Conservation (phyloP, 73 alveolate species). For the Paramecium primaurelia region DNA sequence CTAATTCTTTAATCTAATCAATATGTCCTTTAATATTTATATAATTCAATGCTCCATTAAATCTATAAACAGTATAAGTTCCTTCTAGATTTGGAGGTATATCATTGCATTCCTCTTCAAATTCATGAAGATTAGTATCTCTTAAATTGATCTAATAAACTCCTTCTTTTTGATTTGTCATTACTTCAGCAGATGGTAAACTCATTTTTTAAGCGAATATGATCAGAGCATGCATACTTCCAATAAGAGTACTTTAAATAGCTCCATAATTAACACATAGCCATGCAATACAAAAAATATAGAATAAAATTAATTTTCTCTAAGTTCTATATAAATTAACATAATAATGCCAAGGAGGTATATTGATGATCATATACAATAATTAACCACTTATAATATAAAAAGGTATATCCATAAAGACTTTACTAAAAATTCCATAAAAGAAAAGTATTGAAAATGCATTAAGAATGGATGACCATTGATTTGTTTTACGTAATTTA, state of each 20-base stretch:
- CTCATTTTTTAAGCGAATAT: constrained; percentile 2
- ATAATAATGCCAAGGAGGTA: constrained; percentile 31
- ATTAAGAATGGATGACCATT: constrained; percentile 41
- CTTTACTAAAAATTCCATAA: constrained; percentile 13
- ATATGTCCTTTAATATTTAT: constrained; percentile 41
- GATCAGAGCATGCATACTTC: constrained; percentile 26
- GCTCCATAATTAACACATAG: constrained; percentile 41
- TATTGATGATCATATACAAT: constrained; percentile 14
- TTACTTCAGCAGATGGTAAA: constrained; percentile 8
- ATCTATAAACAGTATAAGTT: background rate
- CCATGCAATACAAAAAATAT: background rate
- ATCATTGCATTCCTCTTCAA: background rate
- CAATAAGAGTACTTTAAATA: constrained; percentile 4
- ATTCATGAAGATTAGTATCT: background rate
- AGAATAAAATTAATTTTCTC: background rate
- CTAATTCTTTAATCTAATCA: background rate
- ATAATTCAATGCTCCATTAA: constrained; percentile 41
- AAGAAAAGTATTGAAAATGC: background rate
- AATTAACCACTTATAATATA: constrained; percentile 11
- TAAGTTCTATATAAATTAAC: background rate
- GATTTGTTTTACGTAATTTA: background rate
- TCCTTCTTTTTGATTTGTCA: background rate
- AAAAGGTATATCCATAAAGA: constrained; percentile 10
- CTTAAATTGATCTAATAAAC: background rate
- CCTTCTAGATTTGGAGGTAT: background rate